Evolutionary conservation across 75 land plant genomes (phyloP), one percentile per base, ranked within the genome.

Genomic region (Sequoiadendron giganteum): DNA sequence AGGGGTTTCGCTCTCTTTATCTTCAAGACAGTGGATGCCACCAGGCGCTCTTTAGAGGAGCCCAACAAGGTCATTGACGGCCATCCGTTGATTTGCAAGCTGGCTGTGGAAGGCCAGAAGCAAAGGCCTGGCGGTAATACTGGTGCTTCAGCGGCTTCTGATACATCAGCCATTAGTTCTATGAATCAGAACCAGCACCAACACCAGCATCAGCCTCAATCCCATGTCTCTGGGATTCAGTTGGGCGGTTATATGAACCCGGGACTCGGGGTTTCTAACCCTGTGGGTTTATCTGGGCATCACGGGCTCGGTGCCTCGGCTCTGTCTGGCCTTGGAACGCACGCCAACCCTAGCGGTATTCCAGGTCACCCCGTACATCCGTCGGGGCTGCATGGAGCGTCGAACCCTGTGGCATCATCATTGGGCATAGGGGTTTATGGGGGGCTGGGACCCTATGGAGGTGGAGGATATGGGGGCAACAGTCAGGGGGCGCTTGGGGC

Each of bases 1-100:
- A 78, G 90, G 80, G 97, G 97, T 4, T 96, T 92, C 52, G 96
- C 97, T 0, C 88, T 96, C 15, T 92, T 96, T 86, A 94, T 95
- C 19, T 96, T 92, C 88, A 95, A 94, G 92, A 91, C 95, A 0
- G 92, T 90, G 3, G 96, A 96, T 78, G 91, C 90, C 1, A 94
- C 97, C 0, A 88, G 78, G 85, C 90, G 92, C 55, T 88, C 96
- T 1, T 86, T 96, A 32, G 90, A 89, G 25, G 95, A 96, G 85
- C 95, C 97, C 38, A 90, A 85, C 30, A 95, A 95, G 89, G 88
- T 4, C 13, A 85, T 96, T 25, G 95, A 92, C 54, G 97, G 97
- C 2, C 92, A 93, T 49, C 93, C 93, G 91, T 52, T 96, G 85
- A 58, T 89, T 14, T 96, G 97, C 82, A 96, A 95, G 82, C 91